Percentiles rank a stretch among this genome's conserved stretches.
Evolutionary conservation across 1,139 yeast species (phyloP).

Genomic region (Hanseniaspora uvarum): DNA sequence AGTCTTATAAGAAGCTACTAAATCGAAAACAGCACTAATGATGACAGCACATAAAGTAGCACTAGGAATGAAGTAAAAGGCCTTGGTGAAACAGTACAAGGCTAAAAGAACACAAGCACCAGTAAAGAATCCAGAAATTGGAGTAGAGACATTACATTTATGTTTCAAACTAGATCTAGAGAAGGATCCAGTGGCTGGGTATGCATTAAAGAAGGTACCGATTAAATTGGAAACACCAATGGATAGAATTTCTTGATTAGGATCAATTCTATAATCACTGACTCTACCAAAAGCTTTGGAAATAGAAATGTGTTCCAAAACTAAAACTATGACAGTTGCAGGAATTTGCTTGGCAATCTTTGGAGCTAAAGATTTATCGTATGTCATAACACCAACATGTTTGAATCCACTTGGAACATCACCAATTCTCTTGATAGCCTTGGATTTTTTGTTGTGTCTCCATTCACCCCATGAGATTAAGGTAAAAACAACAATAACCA

Average conservation of each 20-base stretch:
- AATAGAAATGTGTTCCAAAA: slow-evolving; percentile 87
- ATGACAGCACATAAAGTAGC: slow-evolving; percentile 80
- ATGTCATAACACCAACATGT: slow-evolving; percentile 60
- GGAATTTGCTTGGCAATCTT: slow-evolving; percentile 72
- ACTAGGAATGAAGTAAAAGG: slow-evolving; percentile 83
- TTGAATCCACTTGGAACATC: slow-evolving; percentile 71
- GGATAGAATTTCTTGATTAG: slow-evolving; percentile 90
- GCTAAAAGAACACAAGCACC: slow-evolving; percentile 84
- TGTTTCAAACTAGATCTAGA: slow-evolving; percentile 90
- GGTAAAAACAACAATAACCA: slow-evolving; percentile 70
- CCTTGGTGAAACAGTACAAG: slow-evolving; percentile 67
- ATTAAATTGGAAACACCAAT: slow-evolving; percentile 84
- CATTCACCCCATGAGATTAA: slow-evolving; percentile 56
- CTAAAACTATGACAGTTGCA: slow-evolving; percentile 68
- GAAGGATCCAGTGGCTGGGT: slow-evolving; percentile 94
- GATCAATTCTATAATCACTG: slow-evolving; percentile 80
- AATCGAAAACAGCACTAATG: slow-evolving; percentile 90
- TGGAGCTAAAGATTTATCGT: slow-evolving; percentile 52
- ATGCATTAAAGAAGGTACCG: slow-evolving; percentile 86
- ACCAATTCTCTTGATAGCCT: slow-evolving; percentile 51
- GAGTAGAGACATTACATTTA: slow-evolving; percentile 92
- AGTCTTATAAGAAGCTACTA: slow-evolving; percentile 61
- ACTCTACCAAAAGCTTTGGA: slow-evolving; percentile 88
- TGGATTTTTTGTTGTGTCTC: slow-evolving; percentile 33
- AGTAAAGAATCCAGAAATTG: slow-evolving; percentile 83